Conservation (phyloP, 2,329 filamentous ascomycete genomes). For the Botrytis fragariae region DNA sequence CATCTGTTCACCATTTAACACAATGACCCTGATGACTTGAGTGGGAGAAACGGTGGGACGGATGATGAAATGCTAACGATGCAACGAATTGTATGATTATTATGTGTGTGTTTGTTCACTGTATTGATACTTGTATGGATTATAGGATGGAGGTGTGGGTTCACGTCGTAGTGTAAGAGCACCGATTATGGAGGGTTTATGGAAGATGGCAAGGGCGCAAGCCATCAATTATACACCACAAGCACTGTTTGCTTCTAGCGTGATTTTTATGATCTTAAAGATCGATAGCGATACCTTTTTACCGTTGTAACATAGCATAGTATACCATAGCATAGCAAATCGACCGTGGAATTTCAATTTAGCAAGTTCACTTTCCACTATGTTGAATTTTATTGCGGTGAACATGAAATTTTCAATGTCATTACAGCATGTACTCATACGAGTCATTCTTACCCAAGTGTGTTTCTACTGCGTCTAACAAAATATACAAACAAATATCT, state of each 20-base stretch:
- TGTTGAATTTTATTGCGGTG: background rate
- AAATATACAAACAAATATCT: background rate
- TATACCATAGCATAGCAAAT: background rate
- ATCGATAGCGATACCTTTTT: background rate
- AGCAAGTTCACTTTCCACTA: background rate
- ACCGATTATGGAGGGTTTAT: background rate
- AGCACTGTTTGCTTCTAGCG: background rate
- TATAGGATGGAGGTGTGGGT: background rate
- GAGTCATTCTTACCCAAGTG: background rate
- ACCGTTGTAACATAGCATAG: background rate
- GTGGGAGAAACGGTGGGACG: background rate
- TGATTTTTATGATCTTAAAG: background rate
- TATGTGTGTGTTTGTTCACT: background rate
- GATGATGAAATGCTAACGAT: background rate
- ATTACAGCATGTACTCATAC: background rate
- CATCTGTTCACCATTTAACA: background rate
- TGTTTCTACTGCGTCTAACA: background rate
- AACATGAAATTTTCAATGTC: background rate
- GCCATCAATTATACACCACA: background rate
- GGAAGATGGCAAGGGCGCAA: background rate
- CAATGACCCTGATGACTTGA: background rate
- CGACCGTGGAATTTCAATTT: background rate
- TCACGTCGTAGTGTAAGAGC: background rate
- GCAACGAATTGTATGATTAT: background rate
- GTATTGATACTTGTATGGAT: slow-evolving; percentile 7